These are phyloP conservation scores for Citrus australasica DNA, from an alignment of 345 rosid species.

Conservation along the genomic window DNA sequence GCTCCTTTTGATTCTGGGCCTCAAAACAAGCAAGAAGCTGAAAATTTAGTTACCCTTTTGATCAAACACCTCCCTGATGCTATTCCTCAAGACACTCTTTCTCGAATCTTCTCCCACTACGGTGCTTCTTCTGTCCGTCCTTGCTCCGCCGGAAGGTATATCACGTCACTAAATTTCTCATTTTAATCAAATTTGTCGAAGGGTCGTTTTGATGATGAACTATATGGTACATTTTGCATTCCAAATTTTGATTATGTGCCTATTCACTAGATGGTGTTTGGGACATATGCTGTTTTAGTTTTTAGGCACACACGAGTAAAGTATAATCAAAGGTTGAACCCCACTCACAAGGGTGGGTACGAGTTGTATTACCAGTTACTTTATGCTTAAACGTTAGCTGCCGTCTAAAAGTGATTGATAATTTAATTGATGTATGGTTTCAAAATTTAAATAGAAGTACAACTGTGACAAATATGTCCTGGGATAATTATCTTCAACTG, in stretches of 20 bases:
- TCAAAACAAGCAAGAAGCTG: conserved; percentile 17
- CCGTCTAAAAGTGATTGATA: no score
- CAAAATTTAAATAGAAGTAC: no score
- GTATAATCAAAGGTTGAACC: no score
- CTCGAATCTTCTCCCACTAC: conserved; percentile 53
- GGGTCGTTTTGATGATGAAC: no score
- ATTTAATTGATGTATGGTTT: no score
- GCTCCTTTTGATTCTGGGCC: background rate
- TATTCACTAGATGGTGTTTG: background rate
- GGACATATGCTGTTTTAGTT: background rate
- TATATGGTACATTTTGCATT: no score
- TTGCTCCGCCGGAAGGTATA: conserved; percentile 66
- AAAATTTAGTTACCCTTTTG: conserved; percentile 39
- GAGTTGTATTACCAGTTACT: no score
- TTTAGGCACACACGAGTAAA: no score
- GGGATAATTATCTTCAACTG: background rate
- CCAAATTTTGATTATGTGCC: background rate
- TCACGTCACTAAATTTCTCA: background rate
- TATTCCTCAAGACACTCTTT: no score
- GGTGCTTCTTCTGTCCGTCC: conserved; percentile 84
- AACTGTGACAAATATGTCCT: no score
- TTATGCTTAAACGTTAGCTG: no score
- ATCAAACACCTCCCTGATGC: conserved; percentile 20
- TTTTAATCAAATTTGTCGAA: no score
- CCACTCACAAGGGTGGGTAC: rapidly evolving